A percentile compares a stretch with the other conserved stretches of the same genome.
phyloP scores from a whole-genome alignment of 2,329 filamentous ascomycete species.

The Penicillium sclerotiorum region DNA sequence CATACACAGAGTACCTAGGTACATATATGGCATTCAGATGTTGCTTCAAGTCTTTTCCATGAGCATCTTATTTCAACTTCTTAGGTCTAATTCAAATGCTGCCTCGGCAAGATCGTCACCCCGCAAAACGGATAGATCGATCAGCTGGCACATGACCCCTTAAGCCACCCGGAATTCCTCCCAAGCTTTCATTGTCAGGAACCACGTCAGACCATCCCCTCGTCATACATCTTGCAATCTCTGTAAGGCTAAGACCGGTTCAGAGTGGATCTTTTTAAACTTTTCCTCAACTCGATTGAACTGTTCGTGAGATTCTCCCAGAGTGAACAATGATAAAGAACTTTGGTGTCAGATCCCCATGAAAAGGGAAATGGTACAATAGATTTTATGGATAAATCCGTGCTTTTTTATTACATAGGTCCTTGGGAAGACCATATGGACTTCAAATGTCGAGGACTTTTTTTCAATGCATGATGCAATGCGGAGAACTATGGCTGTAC shows the following conservation, averaged over 20 bases:
- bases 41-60: no score
- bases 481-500: conserved; percentile 15
- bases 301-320: not conserved
- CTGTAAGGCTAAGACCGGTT: conserved; percentile 8
- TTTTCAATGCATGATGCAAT: conserved; percentile 19
- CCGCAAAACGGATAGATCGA: not conserved
- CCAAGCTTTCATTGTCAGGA: not conserved
- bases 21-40: no score
- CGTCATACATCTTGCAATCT: conserved; percentile 6
- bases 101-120: not conserved
- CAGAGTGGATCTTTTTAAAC: conserved; percentile 10
- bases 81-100: no score
- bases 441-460: no score
- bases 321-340: no score
- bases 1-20: no score
- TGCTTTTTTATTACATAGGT: no score
- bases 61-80: no score
- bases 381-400: no score
- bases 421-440: no score
- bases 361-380: no score
- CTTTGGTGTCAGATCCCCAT: no score
- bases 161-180: conserved; percentile 1
- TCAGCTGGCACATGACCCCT: conserved; percentile 4
- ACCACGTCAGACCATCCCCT: conserved; percentile 9
- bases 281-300: not conserved